Evolutionary conservation across 2,329 filamentous ascomycete genomes (phyloP), one percentile per base, ranked within the genome.

Genomic region (Aspergillus aculeatinus): DNA sequence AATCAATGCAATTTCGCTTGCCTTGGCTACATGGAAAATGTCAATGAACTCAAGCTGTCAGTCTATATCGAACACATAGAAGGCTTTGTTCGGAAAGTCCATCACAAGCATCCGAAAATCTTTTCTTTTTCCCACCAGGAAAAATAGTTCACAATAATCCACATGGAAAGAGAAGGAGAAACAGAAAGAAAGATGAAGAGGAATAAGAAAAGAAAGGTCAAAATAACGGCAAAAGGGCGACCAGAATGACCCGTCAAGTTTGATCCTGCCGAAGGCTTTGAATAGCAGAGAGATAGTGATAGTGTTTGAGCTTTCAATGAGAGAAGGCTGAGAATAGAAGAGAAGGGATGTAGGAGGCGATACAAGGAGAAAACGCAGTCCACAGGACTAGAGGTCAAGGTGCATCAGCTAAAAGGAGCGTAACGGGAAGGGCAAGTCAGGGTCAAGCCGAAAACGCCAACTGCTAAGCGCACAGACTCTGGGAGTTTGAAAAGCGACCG

Each of bases 381-480:
- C 39, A 44, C 39, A 16, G 48, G 21, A 48, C 25, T 3, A 25
- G n/a, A 21, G 44, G 42, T n/a, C 14, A 11, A n/a, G 16, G 19
- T 23, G 47, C 21, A 44, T 42, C 7, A 14, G 35, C 11, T 53
- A 51, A 61, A 57, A 58, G 63, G 60, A 54, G 67, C 58, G 55
- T 60, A 55, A 48, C 66, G 57, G 55, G 65, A 63, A 66, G 58
- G 57, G 58, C 51, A 51, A 63, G 65, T 55, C 55, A 59, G 69
- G 55, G 57, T 49, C 63, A 69, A 67, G 67, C 69, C 67, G 69
- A 60, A 62, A 68, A 67, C 60, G 21, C 59, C 63, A 64, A 59
- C 60, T 33, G 51, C 59, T 68, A 76, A 60, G 71, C 69, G 64
- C 76, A 76, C 19, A 77, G 60, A 57, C 74, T 70, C 58, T 73